phyloP scores from a whole-genome alignment of 345 rosid species.

The Fremontodendron californicum region DNA sequence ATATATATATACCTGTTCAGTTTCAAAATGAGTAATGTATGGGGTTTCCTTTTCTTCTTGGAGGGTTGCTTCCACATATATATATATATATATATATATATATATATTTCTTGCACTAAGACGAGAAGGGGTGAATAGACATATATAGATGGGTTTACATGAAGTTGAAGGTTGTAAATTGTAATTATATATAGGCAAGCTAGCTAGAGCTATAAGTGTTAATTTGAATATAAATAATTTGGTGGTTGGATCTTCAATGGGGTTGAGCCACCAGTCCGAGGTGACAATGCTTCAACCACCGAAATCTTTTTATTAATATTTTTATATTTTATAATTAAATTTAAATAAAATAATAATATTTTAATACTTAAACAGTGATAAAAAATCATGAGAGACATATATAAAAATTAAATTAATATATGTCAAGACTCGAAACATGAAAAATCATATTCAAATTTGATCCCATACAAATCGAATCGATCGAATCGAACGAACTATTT shows the following conservation, averaged over 20 bases:
- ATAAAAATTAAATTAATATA: no score
- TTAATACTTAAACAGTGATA: no score
- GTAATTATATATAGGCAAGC: not conserved
- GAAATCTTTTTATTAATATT: no score
- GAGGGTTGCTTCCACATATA: not conserved
- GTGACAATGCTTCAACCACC: no score
- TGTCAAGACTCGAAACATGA: no score
- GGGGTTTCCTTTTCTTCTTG: not conserved
- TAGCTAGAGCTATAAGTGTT: not conserved
- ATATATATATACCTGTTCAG: not conserved
- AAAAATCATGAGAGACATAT: no score
- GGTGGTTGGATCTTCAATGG: not conserved
- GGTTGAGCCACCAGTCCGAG: not conserved
- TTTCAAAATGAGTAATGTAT: not conserved
- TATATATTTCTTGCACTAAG: not conserved
- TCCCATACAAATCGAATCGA: no score
- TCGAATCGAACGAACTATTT: no score
- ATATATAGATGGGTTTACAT: not conserved
- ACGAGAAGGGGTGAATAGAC: not conserved
- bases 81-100: no score
- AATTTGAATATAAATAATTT: not conserved
- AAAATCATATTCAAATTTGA: no score
- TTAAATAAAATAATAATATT: no score
- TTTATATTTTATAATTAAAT: no score
- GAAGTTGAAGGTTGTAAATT: not conserved